Percentiles rank a stretch among this genome's conserved stretches.
phyloP scores from a whole-genome alignment of 1,284 basidiomycete genomes.

The Cryptococcus sp. region DNA sequence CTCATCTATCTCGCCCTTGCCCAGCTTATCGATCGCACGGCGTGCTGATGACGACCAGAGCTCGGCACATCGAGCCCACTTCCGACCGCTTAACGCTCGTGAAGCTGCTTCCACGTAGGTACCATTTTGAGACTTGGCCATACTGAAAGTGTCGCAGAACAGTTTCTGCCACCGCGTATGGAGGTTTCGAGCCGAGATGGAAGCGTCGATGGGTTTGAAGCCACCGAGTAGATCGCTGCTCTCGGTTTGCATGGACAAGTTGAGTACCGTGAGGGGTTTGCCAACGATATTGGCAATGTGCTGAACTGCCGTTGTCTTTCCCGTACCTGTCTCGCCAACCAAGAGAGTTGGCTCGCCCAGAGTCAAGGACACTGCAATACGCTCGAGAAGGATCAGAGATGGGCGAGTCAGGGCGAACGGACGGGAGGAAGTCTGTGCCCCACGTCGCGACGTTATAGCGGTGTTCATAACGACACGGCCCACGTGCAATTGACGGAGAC shows the following conservation, averaged over 20 bases:
- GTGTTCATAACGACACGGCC: conserved; percentile 40
- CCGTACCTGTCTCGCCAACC: conserved; percentile 97
- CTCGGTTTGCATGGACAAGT: conserved; percentile 96
- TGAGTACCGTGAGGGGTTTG: conserved; percentile 80
- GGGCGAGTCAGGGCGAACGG: conserved; percentile 92
- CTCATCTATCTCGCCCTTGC: conserved; percentile 61
- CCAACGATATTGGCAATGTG: conserved; percentile 80
- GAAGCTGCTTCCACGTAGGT: conserved; percentile 82
- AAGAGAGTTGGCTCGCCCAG: conserved; percentile 83
- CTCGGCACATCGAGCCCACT: conserved; percentile 81
- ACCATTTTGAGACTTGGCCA: conserved; percentile 73
- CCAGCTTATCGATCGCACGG: conserved; percentile 55
- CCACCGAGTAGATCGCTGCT: conserved; percentile 92
- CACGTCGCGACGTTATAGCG: conserved; percentile 15
- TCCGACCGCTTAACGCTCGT: conserved; percentile 77
- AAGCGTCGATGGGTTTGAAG: conserved; percentile 89
- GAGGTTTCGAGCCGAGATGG: conserved; percentile 72
- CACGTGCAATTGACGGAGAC: conserved; percentile 49
- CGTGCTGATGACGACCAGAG: conserved; percentile 64
- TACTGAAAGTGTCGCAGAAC: conserved; percentile 86
- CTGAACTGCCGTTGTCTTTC: conserved; percentile 92
- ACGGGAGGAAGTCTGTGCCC: conserved; percentile 28
- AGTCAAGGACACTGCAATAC: conserved; percentile 74
- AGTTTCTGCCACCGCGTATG: conserved; percentile 78
- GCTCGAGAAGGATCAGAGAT: conserved; percentile 76